phyloP scores from a whole-genome alignment of 305 asterid genomes.

The Solanum hybrid region DNA sequence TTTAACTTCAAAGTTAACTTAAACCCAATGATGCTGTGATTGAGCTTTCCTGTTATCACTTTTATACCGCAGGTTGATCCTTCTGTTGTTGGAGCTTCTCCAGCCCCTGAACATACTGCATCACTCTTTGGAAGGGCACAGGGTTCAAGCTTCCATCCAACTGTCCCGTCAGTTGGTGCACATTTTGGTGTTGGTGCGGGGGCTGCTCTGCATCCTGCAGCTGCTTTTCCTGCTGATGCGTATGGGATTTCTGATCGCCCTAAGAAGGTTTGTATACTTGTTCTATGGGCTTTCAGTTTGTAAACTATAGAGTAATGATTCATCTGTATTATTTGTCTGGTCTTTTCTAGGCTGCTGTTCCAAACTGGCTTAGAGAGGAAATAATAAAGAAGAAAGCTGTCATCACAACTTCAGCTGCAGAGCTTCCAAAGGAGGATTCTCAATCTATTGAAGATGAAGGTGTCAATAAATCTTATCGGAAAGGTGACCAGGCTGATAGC shows the following conservation, averaged over 20 bases:
- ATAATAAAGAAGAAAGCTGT: constrained; percentile 83
- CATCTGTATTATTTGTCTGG: neutral
- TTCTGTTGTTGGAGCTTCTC: constrained; percentile 44
- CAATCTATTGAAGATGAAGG: constrained; percentile 57
- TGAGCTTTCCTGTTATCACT: neutral
- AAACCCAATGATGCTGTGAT: neutral
- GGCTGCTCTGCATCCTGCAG: constrained; percentile 42
- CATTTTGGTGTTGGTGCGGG: constrained; percentile 63
- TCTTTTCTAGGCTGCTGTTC: constrained; percentile 71
- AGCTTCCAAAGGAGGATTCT: constrained; percentile 35
- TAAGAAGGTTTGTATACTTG: constrained; percentile 46
- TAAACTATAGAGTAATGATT: neutral
- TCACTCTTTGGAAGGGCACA: constrained; percentile 48
- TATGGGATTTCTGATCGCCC: constrained; percentile 77
- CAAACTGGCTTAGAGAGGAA: constrained; percentile 98
- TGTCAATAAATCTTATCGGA: constrained; percentile 37
- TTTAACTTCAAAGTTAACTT: constrained; percentile 6
- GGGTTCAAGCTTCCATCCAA: constrained; percentile 59
- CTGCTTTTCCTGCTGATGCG: constrained; percentile 60
- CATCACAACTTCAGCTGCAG: constrained; percentile 48
- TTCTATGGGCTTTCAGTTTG: neutral
- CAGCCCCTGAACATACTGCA: constrained; percentile 56
- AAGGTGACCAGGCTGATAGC: constrained; percentile 62
- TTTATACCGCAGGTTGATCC: constrained; percentile 54
- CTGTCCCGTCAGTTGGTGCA: constrained; percentile 42